Evolutionary conservation across 345 rosid genomes (phyloP), one percentile per base, ranked within the genome.

Genomic region (Hibiscus syriacus): DNA sequence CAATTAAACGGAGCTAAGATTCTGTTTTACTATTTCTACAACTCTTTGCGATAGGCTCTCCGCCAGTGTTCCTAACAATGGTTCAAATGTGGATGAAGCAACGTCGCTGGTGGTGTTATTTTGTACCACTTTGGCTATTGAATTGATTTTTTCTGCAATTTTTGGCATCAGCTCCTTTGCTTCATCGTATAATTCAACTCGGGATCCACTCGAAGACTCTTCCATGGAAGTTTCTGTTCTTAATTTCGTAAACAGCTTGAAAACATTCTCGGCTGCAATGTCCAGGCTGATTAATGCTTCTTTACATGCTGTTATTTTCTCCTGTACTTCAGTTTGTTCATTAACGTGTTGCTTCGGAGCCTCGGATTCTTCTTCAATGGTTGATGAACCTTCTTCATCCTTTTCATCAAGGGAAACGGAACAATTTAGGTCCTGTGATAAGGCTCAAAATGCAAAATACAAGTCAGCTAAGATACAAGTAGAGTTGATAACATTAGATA

Each of bases 131-230:
- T 78, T 72, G 17, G 85, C 72, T 32, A 84, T 53, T 67, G 80
- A 69, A 62, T 71, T 71, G 19, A 89, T 66, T 60, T 83, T 84
- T 61, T 79, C 81, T 8, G 80, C 67, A 62, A 89, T 69, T 30
- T 82, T 59, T 69, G 91, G 86, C 43, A 91, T 79, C 69, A 81
- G 26, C 30, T 73, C 52, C 16, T 81, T 80, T 69, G 85, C 86
- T 66, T 83, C 82, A 10, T 73, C 64, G 23, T 69, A 68, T 39
- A 89, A 74, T 49, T 77, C 65, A 50, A 77, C 74, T 78, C 70
- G 74, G 12, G 70, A 55, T 60, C 76, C 79, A 36, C 32, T 71
- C 49, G 79, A 72, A 70, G 52, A 10, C 73, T 76, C 86, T 68
- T 80, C 84, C 43, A 67, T 45, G 0, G 87, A 75, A 69, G 36